Evolutionary conservation across 768 basidiomycete species (phyloP).

Genomic region (Phallus indusiatus): DNA sequence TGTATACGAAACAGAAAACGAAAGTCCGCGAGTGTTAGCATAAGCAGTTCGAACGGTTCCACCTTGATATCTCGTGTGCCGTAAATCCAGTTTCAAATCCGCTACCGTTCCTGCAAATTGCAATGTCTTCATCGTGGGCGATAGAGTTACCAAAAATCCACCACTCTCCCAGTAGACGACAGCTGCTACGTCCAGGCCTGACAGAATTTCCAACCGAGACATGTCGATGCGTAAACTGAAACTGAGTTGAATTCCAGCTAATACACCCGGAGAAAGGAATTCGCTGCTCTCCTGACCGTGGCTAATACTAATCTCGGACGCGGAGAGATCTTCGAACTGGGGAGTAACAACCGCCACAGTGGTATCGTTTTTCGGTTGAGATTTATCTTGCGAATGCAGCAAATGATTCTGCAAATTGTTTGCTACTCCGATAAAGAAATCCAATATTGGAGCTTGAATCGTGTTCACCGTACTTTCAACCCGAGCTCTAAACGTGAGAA

Average conservation of each 20-base stretch:
- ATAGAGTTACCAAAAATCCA: constrained; percentile 73
- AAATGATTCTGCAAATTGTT: constrained; percentile 61
- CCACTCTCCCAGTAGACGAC: constrained; percentile 91
- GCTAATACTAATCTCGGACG: not conserved
- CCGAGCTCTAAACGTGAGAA: constrained; percentile 75
- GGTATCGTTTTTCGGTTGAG: constrained; percentile 3
- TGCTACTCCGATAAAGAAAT: constrained; percentile 74
- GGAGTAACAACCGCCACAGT: constrained; percentile 1
- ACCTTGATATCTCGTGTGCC: constrained; percentile 33
- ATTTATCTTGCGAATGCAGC: constrained; percentile 36
- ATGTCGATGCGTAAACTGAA: constrained; percentile 88
- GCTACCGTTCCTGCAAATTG: constrained; percentile 73
- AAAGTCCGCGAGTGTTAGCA: constrained; percentile 72
- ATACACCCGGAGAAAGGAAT: constrained; percentile 15
- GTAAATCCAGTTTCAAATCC: constrained; percentile 71
- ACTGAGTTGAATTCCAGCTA: constrained; percentile 55
- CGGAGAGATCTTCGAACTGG: not conserved
- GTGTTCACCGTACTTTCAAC: constrained; percentile 85
- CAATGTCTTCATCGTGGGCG: constrained; percentile 62
- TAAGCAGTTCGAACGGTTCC: constrained; percentile 75
- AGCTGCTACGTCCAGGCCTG: constrained; percentile 87
- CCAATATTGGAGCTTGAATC: constrained; percentile 70
- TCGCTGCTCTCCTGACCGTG: not conserved
- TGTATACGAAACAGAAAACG: constrained; percentile 66
- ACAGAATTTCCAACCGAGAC: constrained; percentile 77